phyloP scores from a whole-genome alignment of 73 alveolate genomes.

The Paramecium primaurelia region DNA sequence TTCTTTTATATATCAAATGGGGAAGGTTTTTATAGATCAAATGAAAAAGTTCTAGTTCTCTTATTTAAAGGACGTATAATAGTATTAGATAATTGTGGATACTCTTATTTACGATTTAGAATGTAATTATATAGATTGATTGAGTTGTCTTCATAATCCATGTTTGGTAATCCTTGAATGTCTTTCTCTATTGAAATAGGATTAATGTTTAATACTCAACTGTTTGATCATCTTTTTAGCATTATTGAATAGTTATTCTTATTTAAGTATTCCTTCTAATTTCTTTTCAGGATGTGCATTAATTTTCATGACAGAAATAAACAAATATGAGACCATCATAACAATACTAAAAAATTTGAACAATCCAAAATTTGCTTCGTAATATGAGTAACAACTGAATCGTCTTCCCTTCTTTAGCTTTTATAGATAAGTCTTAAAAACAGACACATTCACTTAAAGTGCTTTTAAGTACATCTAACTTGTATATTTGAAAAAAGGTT shows the following conservation, averaged over 20 bases:
- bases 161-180: neutral
- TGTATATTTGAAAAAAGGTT: neutral
- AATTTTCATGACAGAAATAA: conserved; percentile 18
- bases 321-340: neutral
- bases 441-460: neutral
- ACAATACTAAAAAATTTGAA: neutral
- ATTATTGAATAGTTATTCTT: neutral
- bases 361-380: neutral
- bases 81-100: neutral
- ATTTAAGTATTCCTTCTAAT: neutral
- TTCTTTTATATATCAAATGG: neutral
- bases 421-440: neutral
- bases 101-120: neutral
- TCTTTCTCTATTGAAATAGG: neutral
- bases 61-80: neutral
- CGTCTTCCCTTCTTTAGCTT: neutral
- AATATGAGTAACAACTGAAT: neutral
- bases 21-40: neutral
- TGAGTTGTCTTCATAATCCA: neutral
- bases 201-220: neutral
- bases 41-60: neutral
- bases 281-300: neutral
- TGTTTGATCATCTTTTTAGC: neutral
- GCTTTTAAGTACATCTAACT: neutral
- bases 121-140: neutral